Conservation (phyloP, 2,329 filamentous ascomycete genomes). For the Xylariaceae sp. region DNA sequence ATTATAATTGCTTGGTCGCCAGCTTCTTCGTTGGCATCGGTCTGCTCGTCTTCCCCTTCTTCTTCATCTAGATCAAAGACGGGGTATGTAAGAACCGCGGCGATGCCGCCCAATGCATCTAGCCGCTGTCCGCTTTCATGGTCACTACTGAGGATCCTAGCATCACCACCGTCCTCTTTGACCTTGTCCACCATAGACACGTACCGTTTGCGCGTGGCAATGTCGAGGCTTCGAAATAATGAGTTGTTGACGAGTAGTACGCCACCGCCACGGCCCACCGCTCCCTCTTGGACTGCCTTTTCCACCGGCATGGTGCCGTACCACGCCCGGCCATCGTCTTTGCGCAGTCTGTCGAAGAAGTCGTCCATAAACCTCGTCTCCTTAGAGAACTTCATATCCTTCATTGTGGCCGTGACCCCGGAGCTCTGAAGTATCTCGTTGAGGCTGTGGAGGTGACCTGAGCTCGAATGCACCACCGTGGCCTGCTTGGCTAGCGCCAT, state of each 20-base stretch:
- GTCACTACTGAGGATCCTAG: constrained; percentile 82
- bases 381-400: constrained; percentile 81
- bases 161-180: constrained; percentile 80
- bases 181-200: constrained; percentile 85
- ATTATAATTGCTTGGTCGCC: constrained; percentile 29
- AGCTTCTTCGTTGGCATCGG: constrained; percentile 28
- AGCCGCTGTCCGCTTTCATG: constrained; percentile 89
- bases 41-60: constrained; percentile 37
- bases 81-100: constrained; percentile 86
- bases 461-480: constrained; percentile 76
- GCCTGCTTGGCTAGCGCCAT: constrained; percentile 57
- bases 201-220: constrained; percentile 72
- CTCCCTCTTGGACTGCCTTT: constrained; percentile 78
- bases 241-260: constrained; percentile 82
- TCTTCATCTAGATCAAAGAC: constrained; percentile 73
- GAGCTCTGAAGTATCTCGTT: constrained; percentile 81
- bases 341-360: constrained; percentile 71
- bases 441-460: constrained; percentile 80
- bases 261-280: constrained; percentile 81
- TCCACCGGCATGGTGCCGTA: constrained; percentile 83
- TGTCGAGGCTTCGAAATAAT: constrained; percentile 78
- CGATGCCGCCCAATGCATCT: constrained; percentile 79
- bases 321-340: constrained; percentile 84
- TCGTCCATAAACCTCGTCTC: constrained; percentile 83
- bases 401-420: constrained; percentile 71